Percentiles rank a stretch among this genome's conserved stretches.
Evolutionary conservation across 2,329 filamentous ascomycete genomes (phyloP).

Genomic region (Fonsecaea pedrosoi): DNA sequence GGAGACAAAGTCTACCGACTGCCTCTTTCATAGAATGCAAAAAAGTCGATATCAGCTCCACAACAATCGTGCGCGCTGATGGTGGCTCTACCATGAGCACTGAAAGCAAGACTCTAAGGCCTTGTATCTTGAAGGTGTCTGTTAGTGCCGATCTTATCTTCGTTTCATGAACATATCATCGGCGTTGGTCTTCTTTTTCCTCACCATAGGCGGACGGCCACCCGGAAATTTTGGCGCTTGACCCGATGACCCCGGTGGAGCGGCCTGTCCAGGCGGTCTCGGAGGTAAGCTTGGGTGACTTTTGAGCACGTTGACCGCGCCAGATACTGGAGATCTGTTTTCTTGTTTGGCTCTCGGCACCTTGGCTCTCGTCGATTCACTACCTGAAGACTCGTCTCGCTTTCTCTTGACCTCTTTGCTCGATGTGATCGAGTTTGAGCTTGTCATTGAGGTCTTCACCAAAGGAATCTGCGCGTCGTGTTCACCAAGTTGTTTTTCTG

Average conservation of each 20-base stretch:
- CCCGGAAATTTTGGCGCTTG: constrained; percentile 6
- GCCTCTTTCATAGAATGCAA: background rate
- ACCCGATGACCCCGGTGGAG: constrained; percentile 13
- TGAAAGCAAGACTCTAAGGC: background rate
- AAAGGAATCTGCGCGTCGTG: constrained; percentile 54
- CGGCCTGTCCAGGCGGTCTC: constrained; percentile 13
- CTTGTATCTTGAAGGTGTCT: background rate
- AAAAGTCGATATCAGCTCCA: background rate
- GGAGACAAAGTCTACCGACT: background rate
- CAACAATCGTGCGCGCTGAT: background rate
- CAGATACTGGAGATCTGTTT: constrained; percentile 7
- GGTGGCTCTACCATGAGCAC: background rate
- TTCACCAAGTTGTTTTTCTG: constrained; percentile 51
- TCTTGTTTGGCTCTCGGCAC: constrained; percentile 20
- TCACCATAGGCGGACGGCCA: constrained; percentile 19
- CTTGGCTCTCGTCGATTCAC: constrained; percentile 23
- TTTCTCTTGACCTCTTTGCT: constrained; percentile 35
- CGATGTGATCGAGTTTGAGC: constrained; percentile 2
- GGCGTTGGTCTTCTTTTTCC: constrained; percentile 36
- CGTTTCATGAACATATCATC: constrained; percentile 36
- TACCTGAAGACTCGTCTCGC: constrained; percentile 29
- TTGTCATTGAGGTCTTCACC: constrained; percentile 38
- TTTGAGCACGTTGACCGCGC: background rate
- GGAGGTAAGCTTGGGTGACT: background rate
- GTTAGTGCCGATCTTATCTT: constrained; percentile 12